These are phyloP conservation scores for Pestalotiopsis sp. DNA, from an alignment of 2,329 filamentous ascomycete genomes.

Conservation along the genomic window DNA sequence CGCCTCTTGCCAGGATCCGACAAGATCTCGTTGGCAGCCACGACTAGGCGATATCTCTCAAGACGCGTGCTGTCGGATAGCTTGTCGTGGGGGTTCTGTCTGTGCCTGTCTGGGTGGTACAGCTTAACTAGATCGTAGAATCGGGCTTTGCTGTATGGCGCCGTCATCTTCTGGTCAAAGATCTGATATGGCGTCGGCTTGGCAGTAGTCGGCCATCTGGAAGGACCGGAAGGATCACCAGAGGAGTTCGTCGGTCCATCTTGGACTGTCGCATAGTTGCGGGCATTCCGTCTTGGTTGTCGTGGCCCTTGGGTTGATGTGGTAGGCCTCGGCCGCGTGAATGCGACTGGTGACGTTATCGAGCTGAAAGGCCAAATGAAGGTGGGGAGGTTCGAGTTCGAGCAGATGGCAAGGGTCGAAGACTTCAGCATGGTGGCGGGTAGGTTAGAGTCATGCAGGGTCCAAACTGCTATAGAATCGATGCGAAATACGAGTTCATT, in stretches of 20 bases:
- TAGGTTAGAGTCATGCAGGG: neutral
- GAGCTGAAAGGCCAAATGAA: conserved; percentile 22
- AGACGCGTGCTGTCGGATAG: conserved; percentile 66
- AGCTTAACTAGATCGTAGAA: conserved; percentile 94
- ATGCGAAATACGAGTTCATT: neutral
- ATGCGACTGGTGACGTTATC: conserved; percentile 29
- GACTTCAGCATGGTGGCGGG: conserved; percentile 32
- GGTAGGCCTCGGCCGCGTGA: neutral
- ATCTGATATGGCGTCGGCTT: conserved; percentile 89
- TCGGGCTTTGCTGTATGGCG: conserved; percentile 77
- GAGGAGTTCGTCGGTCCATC: conserved; percentile 17
- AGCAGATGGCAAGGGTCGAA: conserved; percentile 29
- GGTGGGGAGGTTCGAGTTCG: conserved; percentile 21
- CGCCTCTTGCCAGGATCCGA: conserved; percentile 77
- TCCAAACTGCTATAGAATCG: neutral
- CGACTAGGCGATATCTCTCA: conserved; percentile 88
- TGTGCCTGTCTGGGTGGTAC: conserved; percentile 83
- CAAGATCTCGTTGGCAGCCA: conserved; percentile 86
- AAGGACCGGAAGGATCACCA: neutral
- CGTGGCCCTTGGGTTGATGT: neutral
- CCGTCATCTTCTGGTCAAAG: conserved; percentile 60
- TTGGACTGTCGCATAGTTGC: conserved; percentile 29
- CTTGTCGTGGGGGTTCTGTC: conserved; percentile 41
- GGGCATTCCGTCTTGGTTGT: neutral
- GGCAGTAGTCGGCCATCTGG: conserved; percentile 47